Evolutionary conservation across 202 grass and related monocot species (phyloP).

Genomic region (Schoenoplectus triqueter): DNA sequence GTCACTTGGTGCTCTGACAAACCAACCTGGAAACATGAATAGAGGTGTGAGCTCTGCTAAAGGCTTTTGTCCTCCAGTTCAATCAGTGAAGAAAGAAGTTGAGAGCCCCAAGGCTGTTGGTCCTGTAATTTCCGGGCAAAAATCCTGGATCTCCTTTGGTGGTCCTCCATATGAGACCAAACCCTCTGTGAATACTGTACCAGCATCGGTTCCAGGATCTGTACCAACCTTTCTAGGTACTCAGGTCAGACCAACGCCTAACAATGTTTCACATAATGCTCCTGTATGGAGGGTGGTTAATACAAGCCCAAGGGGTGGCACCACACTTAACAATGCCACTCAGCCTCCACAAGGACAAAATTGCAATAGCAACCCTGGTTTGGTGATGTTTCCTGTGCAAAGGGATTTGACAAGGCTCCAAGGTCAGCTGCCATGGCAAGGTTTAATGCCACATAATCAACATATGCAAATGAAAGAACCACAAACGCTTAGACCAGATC

Average conservation of each 20-base stretch:
- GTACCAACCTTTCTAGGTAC: slow-evolving; percentile 50
- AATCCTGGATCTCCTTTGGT: slow-evolving; percentile 92
- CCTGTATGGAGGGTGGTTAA: slow-evolving; percentile 51
- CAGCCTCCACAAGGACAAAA: slow-evolving; percentile 75
- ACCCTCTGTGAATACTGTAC: slow-evolving; percentile 49
- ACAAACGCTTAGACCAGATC: slow-evolving; percentile 70
- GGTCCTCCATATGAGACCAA: slow-evolving; percentile 56
- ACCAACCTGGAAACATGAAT: slow-evolving; percentile 54
- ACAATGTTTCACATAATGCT: slow-evolving; percentile 43
- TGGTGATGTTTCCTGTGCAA: slow-evolving; percentile 85
- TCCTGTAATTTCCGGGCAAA: slow-evolving; percentile 34
- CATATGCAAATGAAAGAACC: slow-evolving; percentile 67
- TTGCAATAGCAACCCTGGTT: slow-evolving; percentile 50
- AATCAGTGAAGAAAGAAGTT: slow-evolving; percentile 65
- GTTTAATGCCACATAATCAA: slow-evolving; percentile 63
- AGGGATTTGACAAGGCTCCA: slow-evolving; percentile 71
- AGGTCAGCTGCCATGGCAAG: slow-evolving; percentile 70
- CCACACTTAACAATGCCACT: background rate
- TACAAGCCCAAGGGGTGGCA: slow-evolving; percentile 43
- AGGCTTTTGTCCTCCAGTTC: slow-evolving; percentile 55
- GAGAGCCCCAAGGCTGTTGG: slow-evolving; percentile 48
- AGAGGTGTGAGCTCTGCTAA: slow-evolving; percentile 54
- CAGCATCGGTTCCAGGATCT: background rate
- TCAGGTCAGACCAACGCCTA: slow-evolving; percentile 57
- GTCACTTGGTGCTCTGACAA: slow-evolving; percentile 42